These are phyloP conservation scores for Oryza longistaminata DNA, from an alignment of 176 grass and related monocot genomes.

Conservation along the genomic window DNA sequence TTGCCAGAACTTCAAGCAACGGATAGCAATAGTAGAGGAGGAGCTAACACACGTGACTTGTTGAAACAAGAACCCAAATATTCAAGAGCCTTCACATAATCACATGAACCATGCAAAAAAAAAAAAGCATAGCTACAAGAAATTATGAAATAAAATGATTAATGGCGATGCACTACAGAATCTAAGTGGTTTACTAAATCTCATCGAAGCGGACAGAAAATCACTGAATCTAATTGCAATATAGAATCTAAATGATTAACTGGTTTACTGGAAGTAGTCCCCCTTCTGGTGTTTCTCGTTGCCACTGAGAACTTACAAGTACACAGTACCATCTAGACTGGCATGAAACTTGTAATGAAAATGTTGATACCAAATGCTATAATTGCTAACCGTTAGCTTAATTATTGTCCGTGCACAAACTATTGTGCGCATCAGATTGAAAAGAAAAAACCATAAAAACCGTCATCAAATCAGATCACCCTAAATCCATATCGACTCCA, in stretches of 20 bases:
- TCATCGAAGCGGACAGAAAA: background rate
- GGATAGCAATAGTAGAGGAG: background rate
- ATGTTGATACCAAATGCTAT: constrained; percentile 19
- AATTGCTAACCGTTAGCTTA: constrained; percentile 4
- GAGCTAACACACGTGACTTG: constrained; percentile 12
- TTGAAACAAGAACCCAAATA: background rate
- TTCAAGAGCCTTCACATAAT: background rate
- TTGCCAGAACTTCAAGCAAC: constrained; percentile 31
- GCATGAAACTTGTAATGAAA: constrained; percentile 25
- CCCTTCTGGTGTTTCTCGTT: background rate
- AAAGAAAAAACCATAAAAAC: background rate
- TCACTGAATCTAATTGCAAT: too few species aligned
- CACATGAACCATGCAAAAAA: background rate
- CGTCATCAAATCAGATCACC: background rate
- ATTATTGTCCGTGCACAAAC: constrained; percentile 11
- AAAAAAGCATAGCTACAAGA: background rate
- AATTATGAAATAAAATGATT: constrained; percentile 30
- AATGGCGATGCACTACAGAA: constrained; percentile 25
- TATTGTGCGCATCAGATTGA: background rate
- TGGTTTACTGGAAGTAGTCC: constrained; percentile 28
- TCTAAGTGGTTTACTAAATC: background rate
- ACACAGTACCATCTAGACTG: constrained; percentile 3
- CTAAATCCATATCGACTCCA: background rate
- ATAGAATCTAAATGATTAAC: too few species aligned
- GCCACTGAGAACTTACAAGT: background rate